Conservation (phyloP, 495 filamentous ascomycete species). For the Aspergillus conjunctus region DNA sequence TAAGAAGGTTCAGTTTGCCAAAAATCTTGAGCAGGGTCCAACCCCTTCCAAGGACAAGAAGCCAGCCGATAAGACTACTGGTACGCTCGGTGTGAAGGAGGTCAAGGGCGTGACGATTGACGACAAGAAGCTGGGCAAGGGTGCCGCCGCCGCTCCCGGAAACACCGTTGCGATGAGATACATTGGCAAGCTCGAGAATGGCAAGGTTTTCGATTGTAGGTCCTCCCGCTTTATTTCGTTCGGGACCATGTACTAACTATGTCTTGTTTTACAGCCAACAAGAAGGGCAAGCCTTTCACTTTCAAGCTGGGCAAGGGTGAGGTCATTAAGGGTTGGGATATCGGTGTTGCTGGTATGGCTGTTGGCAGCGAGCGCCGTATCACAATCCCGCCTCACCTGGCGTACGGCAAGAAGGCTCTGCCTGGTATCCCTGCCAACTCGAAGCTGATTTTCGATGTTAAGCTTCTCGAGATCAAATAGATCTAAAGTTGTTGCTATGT, state of each 20-base stretch:
- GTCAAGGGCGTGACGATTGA: slow-evolving; percentile 89
- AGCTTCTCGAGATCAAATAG: slow-evolving; percentile 71
- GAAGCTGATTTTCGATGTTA: slow-evolving; percentile 89
- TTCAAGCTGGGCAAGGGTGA: slow-evolving; percentile 93
- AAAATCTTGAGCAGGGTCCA: slow-evolving; percentile 96
- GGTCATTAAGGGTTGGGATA: slow-evolving; percentile 98
- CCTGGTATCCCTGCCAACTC: slow-evolving; percentile 89
- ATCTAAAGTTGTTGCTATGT: slow-evolving; percentile 6
- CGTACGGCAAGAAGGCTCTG: slow-evolving; percentile 78
- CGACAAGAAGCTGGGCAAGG: slow-evolving; percentile 88
- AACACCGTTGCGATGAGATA: slow-evolving; percentile 90
- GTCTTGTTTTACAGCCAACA: slow-evolving; percentile 68
- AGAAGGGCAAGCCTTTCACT: slow-evolving; percentile 93
- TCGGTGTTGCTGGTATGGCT: slow-evolving; percentile 88
- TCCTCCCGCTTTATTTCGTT: slow-evolving; percentile 17
- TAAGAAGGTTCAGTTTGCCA: slow-evolving; percentile 99
- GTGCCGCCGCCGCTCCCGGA: slow-evolving; percentile 79
- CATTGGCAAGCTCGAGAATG: slow-evolving; percentile 91
- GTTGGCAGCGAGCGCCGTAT: slow-evolving; percentile 91
- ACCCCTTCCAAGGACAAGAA: slow-evolving; percentile 61
- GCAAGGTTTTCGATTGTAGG: slow-evolving; percentile 92
- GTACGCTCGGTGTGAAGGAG: slow-evolving; percentile 68
- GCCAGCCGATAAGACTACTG: slow-evolving; percentile 54
- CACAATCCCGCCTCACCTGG: slow-evolving; percentile 79
- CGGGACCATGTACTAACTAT: slow-evolving; percentile 7